These are phyloP conservation scores for Orbilia ellipsospora DNA, from an alignment of 2,329 filamentous ascomycete species.

Conservation along the genomic window DNA sequence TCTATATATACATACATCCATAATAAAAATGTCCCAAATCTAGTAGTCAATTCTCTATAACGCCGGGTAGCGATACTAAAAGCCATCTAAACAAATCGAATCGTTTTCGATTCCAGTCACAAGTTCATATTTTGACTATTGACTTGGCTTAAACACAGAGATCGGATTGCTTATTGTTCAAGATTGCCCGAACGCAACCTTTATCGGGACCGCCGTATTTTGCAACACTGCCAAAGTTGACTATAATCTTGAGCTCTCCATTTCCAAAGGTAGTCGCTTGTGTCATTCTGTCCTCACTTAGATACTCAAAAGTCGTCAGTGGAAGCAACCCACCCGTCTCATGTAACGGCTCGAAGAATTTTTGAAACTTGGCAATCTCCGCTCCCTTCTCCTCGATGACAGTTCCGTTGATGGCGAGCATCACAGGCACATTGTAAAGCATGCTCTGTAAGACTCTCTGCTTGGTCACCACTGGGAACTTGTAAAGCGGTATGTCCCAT, in stretches of 20 bases:
- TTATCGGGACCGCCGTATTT: too few species aligned
- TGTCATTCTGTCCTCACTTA: constrained; percentile 14
- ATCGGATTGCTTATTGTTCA: too few species aligned
- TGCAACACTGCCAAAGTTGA: constrained; percentile 14
- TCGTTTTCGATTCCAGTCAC: too few species aligned
- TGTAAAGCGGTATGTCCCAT: constrained; percentile 28
- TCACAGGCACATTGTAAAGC: constrained; percentile 22
- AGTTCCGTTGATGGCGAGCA: constrained; percentile 19
- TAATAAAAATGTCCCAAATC: too few species aligned
- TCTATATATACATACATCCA: too few species aligned
- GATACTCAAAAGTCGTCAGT: constrained; percentile 5
- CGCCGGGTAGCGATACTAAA: too few species aligned
- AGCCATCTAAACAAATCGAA: too few species aligned
- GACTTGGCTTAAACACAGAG: too few species aligned
- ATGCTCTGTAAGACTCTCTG: constrained; percentile 14
- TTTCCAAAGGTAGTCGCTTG: constrained; percentile 23
- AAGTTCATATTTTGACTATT: too few species aligned
- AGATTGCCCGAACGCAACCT: too few species aligned
- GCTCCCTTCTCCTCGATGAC: constrained; percentile 27
- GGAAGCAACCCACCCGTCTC: constrained; percentile 18
- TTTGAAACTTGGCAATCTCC: constrained; percentile 22
- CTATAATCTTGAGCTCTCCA: constrained; percentile 14
- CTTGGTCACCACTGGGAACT: constrained; percentile 19
- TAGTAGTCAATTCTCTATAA: too few species aligned
- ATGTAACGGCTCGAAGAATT: constrained; percentile 28